Percentiles rank a stretch among this genome's conserved stretches.
Conservation (phyloP, 2,329 filamentous ascomycete genomes). For the Botrytis galanthina region DNA sequence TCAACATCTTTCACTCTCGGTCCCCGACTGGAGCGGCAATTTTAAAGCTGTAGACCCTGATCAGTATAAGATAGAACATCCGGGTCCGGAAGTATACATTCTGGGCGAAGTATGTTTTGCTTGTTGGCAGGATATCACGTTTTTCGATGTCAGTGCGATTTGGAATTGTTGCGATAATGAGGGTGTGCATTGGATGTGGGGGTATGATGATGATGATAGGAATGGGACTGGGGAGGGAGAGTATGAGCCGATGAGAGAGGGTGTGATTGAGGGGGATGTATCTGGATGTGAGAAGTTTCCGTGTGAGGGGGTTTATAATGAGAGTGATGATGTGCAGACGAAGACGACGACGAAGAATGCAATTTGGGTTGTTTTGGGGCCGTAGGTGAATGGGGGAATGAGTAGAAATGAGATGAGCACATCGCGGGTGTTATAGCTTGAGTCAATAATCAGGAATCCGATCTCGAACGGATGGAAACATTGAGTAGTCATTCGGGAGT, state of each 20-base stretch:
- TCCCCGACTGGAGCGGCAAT: neutral
- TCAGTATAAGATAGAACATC: neutral
- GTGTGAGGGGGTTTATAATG: neutral
- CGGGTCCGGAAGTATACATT: neutral
- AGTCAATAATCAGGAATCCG: neutral
- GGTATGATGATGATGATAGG: neutral
- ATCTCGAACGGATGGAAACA: neutral
- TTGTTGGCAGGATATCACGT: constrained; percentile 2
- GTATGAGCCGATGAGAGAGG: neutral
- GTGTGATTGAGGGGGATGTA: neutral
- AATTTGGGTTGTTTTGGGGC: neutral
- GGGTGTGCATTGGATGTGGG: constrained; percentile 16
- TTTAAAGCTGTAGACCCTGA: neutral
- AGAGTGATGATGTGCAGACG: constrained; percentile 4
- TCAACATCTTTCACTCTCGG: neutral
- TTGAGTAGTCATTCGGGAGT: neutral
- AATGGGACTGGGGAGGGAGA: neutral
- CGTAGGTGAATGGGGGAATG: neutral
- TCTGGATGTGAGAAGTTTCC: constrained; percentile 1
- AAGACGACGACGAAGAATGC: neutral
- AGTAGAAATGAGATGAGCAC: accelerated
- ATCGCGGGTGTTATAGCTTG: neutral
- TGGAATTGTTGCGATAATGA: constrained; percentile 11
- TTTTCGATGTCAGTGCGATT: constrained; percentile 14
- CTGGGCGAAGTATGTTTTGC: constrained; percentile 7